phyloP scores from a whole-genome alignment of 257 asterid species.

The Fraxinus cuspidata region DNA sequence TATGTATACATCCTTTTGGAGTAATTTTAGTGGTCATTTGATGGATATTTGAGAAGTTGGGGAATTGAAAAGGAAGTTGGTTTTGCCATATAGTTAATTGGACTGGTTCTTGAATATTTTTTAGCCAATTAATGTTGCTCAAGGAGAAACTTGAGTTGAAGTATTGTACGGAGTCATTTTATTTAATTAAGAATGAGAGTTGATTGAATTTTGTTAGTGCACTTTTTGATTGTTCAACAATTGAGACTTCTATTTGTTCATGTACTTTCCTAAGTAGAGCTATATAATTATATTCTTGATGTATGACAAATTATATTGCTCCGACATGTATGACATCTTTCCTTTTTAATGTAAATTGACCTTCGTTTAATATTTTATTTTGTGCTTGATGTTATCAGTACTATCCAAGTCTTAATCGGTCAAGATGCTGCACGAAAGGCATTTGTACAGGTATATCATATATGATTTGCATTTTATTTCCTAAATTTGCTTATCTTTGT shows the following conservation, averaged over 20 bases:
- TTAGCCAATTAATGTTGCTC: slow-evolving; percentile 3
- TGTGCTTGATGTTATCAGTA: slow-evolving; percentile 56
- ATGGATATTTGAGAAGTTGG: background rate
- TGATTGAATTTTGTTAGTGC: background rate
- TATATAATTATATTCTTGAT: background rate
- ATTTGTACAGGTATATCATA: slow-evolving; percentile 78
- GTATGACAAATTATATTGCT: background rate
- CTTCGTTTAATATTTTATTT: slow-evolving; percentile 25
- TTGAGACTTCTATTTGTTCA: slow-evolving; percentile 4
- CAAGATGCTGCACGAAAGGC: slow-evolving; percentile 97
- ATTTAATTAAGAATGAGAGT: too few relatives aligned
- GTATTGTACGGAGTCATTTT: too few relatives aligned
- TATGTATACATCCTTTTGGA: background rate
- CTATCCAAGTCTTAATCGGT: slow-evolving; percentile 97
- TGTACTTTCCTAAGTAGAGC: slow-evolving; percentile 5
- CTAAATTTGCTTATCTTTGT: slow-evolving; percentile 6
- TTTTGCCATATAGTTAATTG: background rate
- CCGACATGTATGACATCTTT: slow-evolving; percentile 14
- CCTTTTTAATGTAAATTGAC: slow-evolving; percentile 7
- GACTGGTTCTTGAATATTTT: background rate
- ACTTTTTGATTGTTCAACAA: background rate
- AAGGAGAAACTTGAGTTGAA: slow-evolving; percentile 1
- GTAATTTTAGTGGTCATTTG: background rate
- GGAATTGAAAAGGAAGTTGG: background rate
- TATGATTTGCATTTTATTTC: slow-evolving; percentile 15